Base-by-base conservation (phyloP, 768 basidiomycete species). In the Mycena haematopus region DNA sequence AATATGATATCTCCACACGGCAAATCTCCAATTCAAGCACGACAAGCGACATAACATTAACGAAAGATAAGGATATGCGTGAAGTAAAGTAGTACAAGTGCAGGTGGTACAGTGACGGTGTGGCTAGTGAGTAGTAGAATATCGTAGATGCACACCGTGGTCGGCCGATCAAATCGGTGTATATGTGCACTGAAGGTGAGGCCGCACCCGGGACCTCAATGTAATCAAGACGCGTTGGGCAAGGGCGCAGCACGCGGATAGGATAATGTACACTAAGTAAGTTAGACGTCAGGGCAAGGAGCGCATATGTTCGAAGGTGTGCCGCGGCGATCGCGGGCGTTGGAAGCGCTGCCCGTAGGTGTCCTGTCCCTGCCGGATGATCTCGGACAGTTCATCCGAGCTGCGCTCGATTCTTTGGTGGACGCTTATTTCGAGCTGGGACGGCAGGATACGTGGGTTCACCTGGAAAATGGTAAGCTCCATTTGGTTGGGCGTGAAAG, bases 351-450 rank as follows among this genome's bases (percentile, higher is more conserved):
- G 45, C 3, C 46, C 49, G 11, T 50, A 25, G 21, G 11, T 24
- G 22, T 56, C 29, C 29, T 31, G 29, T 31, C 19, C 29, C 29
- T 31, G 29, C 9, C 19, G 27, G 15, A 51, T 24, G 1, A 53
- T 21, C 7, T 58, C 56, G 2, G 45, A 35, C 13, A 56, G 46
- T 0, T 59, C 57, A 17, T 64, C 63, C 2, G 63, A 59, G 22
- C 6, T 36, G 52, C 63, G 57, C 52, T 31, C 24, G 27, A 51
- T 22, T 8, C 27, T 40, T 21, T 38, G 57, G 31, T 64, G 17
- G 27, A 50, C 47, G 35, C 19, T 44, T 29, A 59, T 49, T 21
- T 58, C 63, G 17, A 64, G 45, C 19, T 38, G 44, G 3, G 62
- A 47, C 9, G 56, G 56, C 21, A 51, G 38, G 17, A 44, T 40